These are phyloP conservation scores for Orbilia javanica DNA, from an alignment of 2,329 filamentous ascomycete genomes.

Conservation along the genomic window DNA sequence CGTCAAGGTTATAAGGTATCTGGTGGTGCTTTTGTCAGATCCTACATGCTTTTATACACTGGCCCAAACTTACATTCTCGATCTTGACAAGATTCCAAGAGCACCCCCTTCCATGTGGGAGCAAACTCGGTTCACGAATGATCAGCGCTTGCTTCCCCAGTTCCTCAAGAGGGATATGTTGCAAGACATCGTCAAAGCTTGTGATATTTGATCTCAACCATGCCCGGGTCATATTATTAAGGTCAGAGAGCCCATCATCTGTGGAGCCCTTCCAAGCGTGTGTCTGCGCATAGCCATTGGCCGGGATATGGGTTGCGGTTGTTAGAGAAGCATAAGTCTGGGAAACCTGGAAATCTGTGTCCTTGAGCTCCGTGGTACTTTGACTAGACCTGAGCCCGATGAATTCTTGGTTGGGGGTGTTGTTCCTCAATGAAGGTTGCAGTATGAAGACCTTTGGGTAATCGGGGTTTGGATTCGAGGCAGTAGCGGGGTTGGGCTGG, in stretches of 20 bases:
- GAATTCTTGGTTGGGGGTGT: not conserved
- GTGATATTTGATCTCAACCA: conserved; percentile 43
- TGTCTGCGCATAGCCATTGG: not conserved
- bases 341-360: not conserved
- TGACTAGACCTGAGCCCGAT: not conserved
- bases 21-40: conserved; percentile 7
- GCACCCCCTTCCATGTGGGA: not conserved
- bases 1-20: conserved; percentile 57
- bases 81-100: conserved; percentile 57
- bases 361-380: not conserved
- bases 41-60: no score
- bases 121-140: not conserved
- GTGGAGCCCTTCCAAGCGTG: not conserved
- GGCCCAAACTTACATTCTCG: conserved; percentile 34
- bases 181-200: conserved; percentile 36
- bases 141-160: conserved; percentile 41
- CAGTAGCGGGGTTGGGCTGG: not conserved
- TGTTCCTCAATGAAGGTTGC: conserved; percentile 2
- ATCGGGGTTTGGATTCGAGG: not conserved
- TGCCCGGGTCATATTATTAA: conserved; percentile 24
- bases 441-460: conserved; percentile 3
- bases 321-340: not conserved
- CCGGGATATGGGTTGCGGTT: not conserved
- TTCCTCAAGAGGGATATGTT: conserved; percentile 47
- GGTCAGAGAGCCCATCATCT: conserved; percentile 15